Evolutionary conservation across 352 stramenopile genomes (phyloP).

Genomic region (Globisporangium spiculum): DNA sequence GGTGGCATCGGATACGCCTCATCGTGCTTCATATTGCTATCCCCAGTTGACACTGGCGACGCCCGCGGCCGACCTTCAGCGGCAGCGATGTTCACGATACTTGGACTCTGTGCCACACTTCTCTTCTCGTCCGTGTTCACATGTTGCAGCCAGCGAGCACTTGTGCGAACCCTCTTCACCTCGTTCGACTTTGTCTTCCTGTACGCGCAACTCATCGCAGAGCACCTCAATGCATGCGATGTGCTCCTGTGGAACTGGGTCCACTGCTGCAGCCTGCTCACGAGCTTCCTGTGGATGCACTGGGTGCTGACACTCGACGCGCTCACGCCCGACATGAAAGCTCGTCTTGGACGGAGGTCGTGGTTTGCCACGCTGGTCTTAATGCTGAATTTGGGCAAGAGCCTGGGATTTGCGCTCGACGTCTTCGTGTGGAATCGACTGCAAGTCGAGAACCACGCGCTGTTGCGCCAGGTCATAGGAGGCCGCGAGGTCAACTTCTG

Average conservation of each 20-base stretch:
- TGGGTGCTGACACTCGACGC: constrained; percentile 10
- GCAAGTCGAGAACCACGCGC: neutral
- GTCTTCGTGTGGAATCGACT: neutral
- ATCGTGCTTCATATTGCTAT: neutral
- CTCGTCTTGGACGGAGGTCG: neutral
- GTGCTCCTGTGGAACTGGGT: neutral
- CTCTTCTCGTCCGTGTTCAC: neutral
- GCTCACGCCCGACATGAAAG: constrained; percentile 5
- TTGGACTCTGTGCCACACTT: neutral
- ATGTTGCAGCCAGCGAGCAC: constrained; percentile 1
- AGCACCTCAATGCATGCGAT: neutral
- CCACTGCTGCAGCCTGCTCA: neutral
- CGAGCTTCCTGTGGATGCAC: constrained; percentile 2
- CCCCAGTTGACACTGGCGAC: neutral
- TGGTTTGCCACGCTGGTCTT: neutral
- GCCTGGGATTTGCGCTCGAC: neutral
- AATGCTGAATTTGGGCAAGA: neutral
- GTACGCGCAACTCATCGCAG: neutral
- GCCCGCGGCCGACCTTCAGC: neutral
- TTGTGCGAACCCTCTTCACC: constrained; percentile 6
- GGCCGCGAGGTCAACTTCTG: neutral
- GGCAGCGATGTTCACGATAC: neutral
- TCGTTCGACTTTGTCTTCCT: constrained; percentile 22
- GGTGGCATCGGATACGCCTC: neutral
- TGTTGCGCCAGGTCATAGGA: neutral